Base-by-base conservation (phyloP, 2,329 filamentous ascomycete genomes). In the Dactylellina leptospora region DNA sequence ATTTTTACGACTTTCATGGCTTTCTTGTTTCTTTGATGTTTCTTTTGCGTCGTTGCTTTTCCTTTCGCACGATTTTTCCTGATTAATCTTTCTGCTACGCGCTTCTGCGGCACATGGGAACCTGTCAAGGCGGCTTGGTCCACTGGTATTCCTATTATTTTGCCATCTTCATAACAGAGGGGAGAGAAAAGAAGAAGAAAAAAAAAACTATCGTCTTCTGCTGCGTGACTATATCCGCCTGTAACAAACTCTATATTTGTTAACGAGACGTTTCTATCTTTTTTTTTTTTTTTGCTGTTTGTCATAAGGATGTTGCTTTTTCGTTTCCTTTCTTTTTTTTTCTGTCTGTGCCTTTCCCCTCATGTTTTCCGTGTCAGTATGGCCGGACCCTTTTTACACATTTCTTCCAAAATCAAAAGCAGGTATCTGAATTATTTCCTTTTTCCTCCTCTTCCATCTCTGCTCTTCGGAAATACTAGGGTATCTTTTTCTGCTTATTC, bases 171-270 rank as follows among this genome's bases (percentile, higher is more conserved):
- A 23, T n/a, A 30, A 18, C 28, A 62, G 58, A 54, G 45, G 22
- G 23, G 36, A 38, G 30, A 48, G 27, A 47, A 60, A 16, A 60
- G 13, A 60, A 54, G 42, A 68, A 38, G 20, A 68, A 45, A 51
- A 68, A 66, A 58, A 63, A 64, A 51, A 63, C 2, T 16, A 47
- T 44, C 18, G n/a, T 55, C 25, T 30, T 53, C 51, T 48, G 51
- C 33, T 72, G 68, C 68, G 68, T 72, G 68, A 72, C 60, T 55
- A 42, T 72, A 72, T 64, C 68, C 68, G 68, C 68, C 38, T 56
- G 16, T 58, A 50, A 69, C 47, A 60, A 38, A 60, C 44, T 55
- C 63, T 36, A 50, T 51, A 23, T 59, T 68, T 58, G 45, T 59
- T 71, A 45, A 53, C 58, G 38, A 62, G 33, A 63, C 45, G 42